Evolutionary conservation across 2,329 filamentous ascomycete species (phyloP).

Genomic region (Paraconiothyrium brasiliense): DNA sequence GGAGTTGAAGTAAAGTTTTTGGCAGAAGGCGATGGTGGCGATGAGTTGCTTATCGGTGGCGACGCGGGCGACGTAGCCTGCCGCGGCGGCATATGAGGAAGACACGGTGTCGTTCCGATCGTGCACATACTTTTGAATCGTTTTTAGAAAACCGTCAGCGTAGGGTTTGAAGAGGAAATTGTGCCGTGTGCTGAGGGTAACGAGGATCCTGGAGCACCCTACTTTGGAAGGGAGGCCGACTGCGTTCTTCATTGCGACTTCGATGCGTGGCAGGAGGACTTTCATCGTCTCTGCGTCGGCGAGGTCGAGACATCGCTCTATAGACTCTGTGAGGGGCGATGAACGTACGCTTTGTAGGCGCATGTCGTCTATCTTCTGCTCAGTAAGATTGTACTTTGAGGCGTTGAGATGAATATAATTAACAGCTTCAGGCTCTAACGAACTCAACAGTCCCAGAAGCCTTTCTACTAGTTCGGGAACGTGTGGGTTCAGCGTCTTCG

Average conservation of each 20-base stretch:
- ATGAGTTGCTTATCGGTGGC: conserved; percentile 68
- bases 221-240: conserved; percentile 95
- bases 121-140: conserved; percentile 82
- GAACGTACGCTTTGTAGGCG: conserved; percentile 81
- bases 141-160: conserved; percentile 76
- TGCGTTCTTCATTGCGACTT: conserved; percentile 82
- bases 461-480: conserved; percentile 83
- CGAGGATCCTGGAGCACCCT: conserved; percentile 84
- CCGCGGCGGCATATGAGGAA: conserved; percentile 84
- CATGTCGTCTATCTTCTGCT: conserved; percentile 89
- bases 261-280: conserved; percentile 74
- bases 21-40: conserved; percentile 63
- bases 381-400: conserved; percentile 81
- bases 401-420: conserved; percentile 94
- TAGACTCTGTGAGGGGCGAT: conserved; percentile 91
- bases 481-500: conserved; percentile 80
- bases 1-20: conserved; percentile 80
- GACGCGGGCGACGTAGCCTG: conserved; percentile 81
- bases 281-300: conserved; percentile 82
- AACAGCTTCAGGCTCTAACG: conserved; percentile 85
- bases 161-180: conserved; percentile 78
- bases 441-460: conserved; percentile 82
- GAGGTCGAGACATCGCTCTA: conserved; percentile 86
- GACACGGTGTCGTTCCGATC: conserved; percentile 96
- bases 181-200: conserved; percentile 84